A percentile compares a stretch with the other conserved stretches of the same genome.
phyloP scores from a whole-genome alignment of 2,329 filamentous ascomycete species.

The Fusarium sp. region DNA sequence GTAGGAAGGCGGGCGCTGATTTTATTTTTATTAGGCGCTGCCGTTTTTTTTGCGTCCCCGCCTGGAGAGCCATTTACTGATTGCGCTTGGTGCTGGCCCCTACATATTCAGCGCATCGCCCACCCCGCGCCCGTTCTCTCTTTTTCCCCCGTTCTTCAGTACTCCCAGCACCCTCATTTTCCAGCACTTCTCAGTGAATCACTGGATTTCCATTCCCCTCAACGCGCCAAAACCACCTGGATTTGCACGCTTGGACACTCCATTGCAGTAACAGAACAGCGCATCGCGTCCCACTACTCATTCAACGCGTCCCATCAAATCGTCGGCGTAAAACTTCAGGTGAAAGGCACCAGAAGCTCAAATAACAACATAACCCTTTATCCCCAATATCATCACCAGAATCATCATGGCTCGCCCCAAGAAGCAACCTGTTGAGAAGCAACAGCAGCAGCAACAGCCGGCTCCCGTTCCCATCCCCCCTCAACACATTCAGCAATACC shows the following conservation, averaged over 20 bases:
- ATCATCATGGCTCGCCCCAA: constrained; percentile 55
- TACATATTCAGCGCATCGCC: constrained; percentile 51
- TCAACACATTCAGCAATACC: constrained; percentile 35
- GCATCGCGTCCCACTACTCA: constrained; percentile 30
- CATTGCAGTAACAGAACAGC: constrained; percentile 25
- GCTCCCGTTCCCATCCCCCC: constrained; percentile 46
- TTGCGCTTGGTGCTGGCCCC: constrained; percentile 44
- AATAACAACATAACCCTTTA: background rate
- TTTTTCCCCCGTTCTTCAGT: constrained; percentile 45
- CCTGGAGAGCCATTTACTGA: constrained; percentile 43
- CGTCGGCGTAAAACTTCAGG: constrained; percentile 6
- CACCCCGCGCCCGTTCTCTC: constrained; percentile 45
- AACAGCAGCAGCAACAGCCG: constrained; percentile 45
- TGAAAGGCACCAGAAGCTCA: constrained; percentile 5
- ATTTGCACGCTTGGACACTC: constrained; percentile 40
- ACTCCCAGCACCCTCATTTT: constrained; percentile 42
- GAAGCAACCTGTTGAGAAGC: constrained; percentile 51
- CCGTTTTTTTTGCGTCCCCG: constrained; percentile 33
- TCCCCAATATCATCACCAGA: background rate
- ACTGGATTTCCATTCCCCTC: constrained; percentile 31
- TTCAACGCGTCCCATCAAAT: constrained; percentile 22
- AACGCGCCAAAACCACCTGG: constrained; percentile 40
- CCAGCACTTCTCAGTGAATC: constrained; percentile 35
- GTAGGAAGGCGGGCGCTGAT: constrained; percentile 18
- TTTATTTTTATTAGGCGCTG: constrained; percentile 26